Evolutionary conservation across 2,329 filamentous ascomycete species (phyloP).

Genomic region (Escovopsis sp.): DNA sequence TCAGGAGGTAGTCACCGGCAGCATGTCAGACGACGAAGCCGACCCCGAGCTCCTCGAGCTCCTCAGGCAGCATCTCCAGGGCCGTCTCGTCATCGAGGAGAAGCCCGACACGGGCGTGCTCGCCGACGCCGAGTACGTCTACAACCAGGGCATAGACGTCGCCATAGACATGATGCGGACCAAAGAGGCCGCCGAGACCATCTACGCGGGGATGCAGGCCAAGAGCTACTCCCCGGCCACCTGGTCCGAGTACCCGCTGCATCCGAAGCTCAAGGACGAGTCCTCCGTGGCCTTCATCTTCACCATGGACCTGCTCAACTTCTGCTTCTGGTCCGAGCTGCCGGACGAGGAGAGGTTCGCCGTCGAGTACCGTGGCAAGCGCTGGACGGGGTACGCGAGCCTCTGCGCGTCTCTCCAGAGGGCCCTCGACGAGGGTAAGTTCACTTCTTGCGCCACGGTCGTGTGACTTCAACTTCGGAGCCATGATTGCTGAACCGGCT

Average conservation of each 20-base stretch:
- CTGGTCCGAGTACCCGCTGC: constrained; percentile 81
- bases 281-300: constrained; percentile 83
- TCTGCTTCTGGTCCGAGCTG: constrained; percentile 82
- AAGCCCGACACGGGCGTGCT: constrained; percentile 71
- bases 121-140: constrained; percentile 69
- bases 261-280: constrained; percentile 71
- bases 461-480: not conserved
- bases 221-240: constrained; percentile 70
- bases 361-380: constrained; percentile 64
- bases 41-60: constrained; percentile 79
- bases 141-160: constrained; percentile 85
- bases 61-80: constrained; percentile 62
- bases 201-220: constrained; percentile 69
- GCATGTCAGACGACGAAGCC: constrained; percentile 82
- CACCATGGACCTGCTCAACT: constrained; percentile 92
- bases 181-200: constrained; percentile 64
- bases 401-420: constrained; percentile 75
- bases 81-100: constrained; percentile 35
- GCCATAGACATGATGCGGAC: constrained; percentile 71
- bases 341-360: constrained; percentile 60
- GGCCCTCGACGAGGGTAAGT: constrained; percentile 65
- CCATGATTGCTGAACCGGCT: not conserved
- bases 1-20: not conserved
- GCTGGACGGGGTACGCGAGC: constrained; percentile 93
- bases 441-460: not conserved